These are phyloP conservation scores for Sparassis latifolia DNA, from an alignment of 1,284 basidiomycete species.

Conservation along the genomic window DNA sequence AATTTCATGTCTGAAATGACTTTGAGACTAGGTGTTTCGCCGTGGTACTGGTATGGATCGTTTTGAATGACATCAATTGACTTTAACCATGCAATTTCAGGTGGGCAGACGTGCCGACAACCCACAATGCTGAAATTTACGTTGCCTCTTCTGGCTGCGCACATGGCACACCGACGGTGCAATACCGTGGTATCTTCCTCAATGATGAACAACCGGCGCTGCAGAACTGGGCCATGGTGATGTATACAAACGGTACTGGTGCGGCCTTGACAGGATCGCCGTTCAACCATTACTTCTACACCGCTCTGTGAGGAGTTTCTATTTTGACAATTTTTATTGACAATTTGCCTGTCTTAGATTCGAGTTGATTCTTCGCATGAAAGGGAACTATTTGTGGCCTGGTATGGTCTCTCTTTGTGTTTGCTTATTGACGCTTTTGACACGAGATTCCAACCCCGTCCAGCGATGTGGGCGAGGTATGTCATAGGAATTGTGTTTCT, in stretches of 20 bases:
- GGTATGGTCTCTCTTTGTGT: conserved; percentile 25
- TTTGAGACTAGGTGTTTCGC: conserved; percentile 43
- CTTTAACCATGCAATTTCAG: conserved; percentile 21
- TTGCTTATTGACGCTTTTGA: conserved; percentile 1
- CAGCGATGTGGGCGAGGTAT: conserved; percentile 40
- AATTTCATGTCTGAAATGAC: background rate
- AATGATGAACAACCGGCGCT: conserved; percentile 33
- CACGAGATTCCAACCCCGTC: conserved; percentile 3
- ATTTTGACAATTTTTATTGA: conserved; percentile 1
- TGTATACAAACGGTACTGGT: conserved; percentile 62
- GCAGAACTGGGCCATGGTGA: conserved; percentile 52
- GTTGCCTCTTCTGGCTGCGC: conserved; percentile 46
- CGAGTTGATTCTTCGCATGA: conserved; percentile 62
- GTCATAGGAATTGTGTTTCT: background rate
- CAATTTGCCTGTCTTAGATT: conserved; percentile 31
- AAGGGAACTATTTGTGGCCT: conserved; percentile 69
- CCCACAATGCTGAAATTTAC: conserved; percentile 42
- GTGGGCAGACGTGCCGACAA: conserved; percentile 66
- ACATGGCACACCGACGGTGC: conserved; percentile 63
- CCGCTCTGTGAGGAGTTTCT: conserved; percentile 36
- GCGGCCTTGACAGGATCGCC: conserved; percentile 41
- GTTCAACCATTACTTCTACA: conserved; percentile 63
- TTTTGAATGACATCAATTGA: background rate
- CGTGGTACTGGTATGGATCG: conserved; percentile 51
- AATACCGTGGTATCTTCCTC: conserved; percentile 64